Evolutionary conservation across 2,329 filamentous ascomycete genomes (phyloP).

Genomic region (Mariannaea sp.): DNA sequence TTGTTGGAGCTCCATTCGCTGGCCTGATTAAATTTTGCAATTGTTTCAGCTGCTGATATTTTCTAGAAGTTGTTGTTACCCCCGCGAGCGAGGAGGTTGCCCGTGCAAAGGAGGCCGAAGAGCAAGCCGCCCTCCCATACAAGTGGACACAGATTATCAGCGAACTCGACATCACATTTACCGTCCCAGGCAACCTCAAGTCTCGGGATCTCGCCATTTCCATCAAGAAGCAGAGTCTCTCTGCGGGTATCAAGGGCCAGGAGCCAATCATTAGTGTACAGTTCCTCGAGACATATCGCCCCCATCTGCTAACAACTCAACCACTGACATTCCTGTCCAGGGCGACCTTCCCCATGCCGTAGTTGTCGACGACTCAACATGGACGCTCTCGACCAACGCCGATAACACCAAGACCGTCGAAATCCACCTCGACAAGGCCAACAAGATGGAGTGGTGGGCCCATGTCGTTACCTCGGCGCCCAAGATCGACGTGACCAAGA

Average conservation of each 20-base stretch:
- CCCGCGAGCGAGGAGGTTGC: constrained; percentile 63
- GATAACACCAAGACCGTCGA: constrained; percentile 72
- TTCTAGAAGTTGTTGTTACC: constrained; percentile 51
- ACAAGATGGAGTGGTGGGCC: constrained; percentile 98
- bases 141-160: constrained; percentile 95
- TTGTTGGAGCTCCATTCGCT: constrained; percentile 6
- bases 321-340: constrained; percentile 50
- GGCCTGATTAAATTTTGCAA: too few species aligned
- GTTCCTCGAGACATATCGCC: background rate
- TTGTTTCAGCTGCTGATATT: background rate
- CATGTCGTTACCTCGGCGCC: constrained; percentile 87
- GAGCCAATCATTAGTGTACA: constrained; percentile 78
- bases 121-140: constrained; percentile 92
- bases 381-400: constrained; percentile 78
- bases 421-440: constrained; percentile 91
- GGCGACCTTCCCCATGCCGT: constrained; percentile 84
- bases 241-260: constrained; percentile 86
- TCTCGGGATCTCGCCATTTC: constrained; percentile 82
- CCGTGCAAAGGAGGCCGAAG: constrained; percentile 75
- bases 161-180: constrained; percentile 80
- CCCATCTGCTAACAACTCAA: background rate
- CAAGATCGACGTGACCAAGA: constrained; percentile 93
- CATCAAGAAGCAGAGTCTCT: constrained; percentile 77
- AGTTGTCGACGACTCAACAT: constrained; percentile 85
- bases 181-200: constrained; percentile 82